Conservation (phyloP, 2,329 filamentous ascomycete species). For the Neocatenulostroma microsporum region DNA sequence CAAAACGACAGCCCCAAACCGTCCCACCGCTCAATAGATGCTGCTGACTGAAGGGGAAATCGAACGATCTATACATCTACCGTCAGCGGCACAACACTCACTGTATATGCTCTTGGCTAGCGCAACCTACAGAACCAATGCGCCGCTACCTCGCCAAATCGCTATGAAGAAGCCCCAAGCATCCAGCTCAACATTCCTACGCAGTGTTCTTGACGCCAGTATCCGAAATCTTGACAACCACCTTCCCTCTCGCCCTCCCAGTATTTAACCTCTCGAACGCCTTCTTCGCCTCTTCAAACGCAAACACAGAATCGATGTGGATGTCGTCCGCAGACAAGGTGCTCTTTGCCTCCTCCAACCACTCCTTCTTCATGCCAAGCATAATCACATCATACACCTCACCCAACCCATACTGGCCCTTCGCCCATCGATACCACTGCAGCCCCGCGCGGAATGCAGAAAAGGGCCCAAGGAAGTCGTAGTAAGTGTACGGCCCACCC, state of each 20-base stretch:
- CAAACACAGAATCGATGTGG: slow-evolving; percentile 50
- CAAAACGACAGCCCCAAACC: too few species aligned
- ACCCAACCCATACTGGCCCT: slow-evolving; percentile 33
- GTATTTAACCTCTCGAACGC: slow-evolving; percentile 31
- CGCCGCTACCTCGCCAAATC: too few species aligned
- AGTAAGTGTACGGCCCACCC: slow-evolving; percentile 28
- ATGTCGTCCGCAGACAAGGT: slow-evolving; percentile 38
- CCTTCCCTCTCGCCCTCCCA: slow-evolving; percentile 28
- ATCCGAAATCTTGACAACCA: slow-evolving; percentile 21
- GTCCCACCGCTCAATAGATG: too few species aligned
- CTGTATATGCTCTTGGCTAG: too few species aligned
- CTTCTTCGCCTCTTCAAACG: slow-evolving; percentile 46
- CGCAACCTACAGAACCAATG: too few species aligned
- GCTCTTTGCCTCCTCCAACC: slow-evolving; percentile 46
- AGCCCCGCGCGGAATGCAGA: slow-evolving; percentile 17
- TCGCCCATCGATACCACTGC: slow-evolving; percentile 27
- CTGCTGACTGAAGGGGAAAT: too few species aligned
- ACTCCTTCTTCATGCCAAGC: slow-evolving; percentile 37
- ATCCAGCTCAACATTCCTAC: too few species aligned
- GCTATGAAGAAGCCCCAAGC: too few species aligned
- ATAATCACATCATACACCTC: slow-evolving; percentile 36
- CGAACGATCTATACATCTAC: too few species aligned
- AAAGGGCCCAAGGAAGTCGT: slow-evolving; percentile 14
- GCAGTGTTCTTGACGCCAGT: neutral
- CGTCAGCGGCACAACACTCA: too few species aligned